Evolutionary conservation across 2,329 filamentous ascomycete genomes (phyloP).

Genomic region (Plectosphaerella plurivora): DNA sequence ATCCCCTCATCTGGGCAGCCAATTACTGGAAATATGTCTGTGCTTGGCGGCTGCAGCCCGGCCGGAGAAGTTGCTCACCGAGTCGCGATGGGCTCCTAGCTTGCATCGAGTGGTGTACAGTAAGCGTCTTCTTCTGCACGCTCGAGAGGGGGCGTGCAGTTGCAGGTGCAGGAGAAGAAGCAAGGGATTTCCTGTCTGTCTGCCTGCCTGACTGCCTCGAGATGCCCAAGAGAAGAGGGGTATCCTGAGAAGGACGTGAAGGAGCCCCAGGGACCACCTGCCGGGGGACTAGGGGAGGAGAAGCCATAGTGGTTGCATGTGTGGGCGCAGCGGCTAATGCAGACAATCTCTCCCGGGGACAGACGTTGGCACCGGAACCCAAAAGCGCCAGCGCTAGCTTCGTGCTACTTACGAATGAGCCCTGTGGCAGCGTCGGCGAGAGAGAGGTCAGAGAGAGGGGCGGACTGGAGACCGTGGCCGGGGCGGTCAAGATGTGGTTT

Average conservation of each 20-base stretch:
- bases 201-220: no score
- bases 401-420: not conserved
- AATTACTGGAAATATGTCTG: conserved; percentile 8
- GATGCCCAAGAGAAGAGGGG: not conserved
- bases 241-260: not conserved
- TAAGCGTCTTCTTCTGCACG: no score
- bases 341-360: conserved; percentile 1
- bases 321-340: conserved; percentile 1
- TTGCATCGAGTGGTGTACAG: no score
- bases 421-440: not conserved
- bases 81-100: not conserved
- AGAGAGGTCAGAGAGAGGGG: not conserved
- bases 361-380: not conserved
- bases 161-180: not conserved
- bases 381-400: not conserved
- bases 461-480: not conserved
- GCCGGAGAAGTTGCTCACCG: not conserved
- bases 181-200: not conserved
- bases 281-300: not conserved
- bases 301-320: not conserved
- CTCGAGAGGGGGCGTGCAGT: not conserved
- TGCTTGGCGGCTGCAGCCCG: conserved; percentile 8
- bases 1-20: conserved; percentile 1
- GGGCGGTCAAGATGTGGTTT: not conserved
- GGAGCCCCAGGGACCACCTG: not conserved